Base-by-base conservation (phyloP, 176 grass and related monocot genomes). In the Carex kokanica region DNA sequence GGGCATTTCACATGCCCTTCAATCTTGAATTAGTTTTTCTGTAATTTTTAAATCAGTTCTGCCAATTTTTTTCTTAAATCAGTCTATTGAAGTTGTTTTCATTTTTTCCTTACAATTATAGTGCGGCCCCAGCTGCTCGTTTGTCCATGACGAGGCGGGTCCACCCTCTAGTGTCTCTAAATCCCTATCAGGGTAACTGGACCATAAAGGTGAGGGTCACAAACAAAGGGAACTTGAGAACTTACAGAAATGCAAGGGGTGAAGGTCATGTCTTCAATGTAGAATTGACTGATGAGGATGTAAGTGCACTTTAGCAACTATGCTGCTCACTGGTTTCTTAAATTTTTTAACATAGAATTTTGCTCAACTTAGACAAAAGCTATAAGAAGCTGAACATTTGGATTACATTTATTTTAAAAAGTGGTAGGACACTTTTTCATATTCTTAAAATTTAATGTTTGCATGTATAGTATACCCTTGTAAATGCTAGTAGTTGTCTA, bases 151-250 rank as follows among this genome's bases (percentile, higher is more conserved):
- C 96, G 14, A 95, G 93, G 21, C 89, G 96, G 65, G 93, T 99
- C 15, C 89, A 93, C 84, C 96, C 96, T 25, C 77, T 99, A 86
- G 87, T 95, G 60, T 88, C 93, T 9, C 84, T 99, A 45, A 99
- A 99, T 43, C 96, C 96, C 0, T 99, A 99, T 54, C 96, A 99
- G 77, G 96, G 96, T 10, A 99, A 93, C 34, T 99, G 96, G 96
- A 86, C 94, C 75, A 99, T 99, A 82, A 99, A 95, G 78, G 96
- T 99, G 75, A 91, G 96, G 43, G 89, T 99, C 43, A 99, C 96
- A 56, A 95, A 67, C 87, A 99, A 99, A 83, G 96, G 96, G 17
- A 95, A 90, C 57, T 81, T 99, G 62, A 91, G 96, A 52, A 83
- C 88, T 13, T 99, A 93, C 81, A 91, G 72, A 85, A 99, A 99